Conservation (phyloP, 2,329 filamentous ascomycete genomes). For the Hawksworthiomyces lignivorus region DNA sequence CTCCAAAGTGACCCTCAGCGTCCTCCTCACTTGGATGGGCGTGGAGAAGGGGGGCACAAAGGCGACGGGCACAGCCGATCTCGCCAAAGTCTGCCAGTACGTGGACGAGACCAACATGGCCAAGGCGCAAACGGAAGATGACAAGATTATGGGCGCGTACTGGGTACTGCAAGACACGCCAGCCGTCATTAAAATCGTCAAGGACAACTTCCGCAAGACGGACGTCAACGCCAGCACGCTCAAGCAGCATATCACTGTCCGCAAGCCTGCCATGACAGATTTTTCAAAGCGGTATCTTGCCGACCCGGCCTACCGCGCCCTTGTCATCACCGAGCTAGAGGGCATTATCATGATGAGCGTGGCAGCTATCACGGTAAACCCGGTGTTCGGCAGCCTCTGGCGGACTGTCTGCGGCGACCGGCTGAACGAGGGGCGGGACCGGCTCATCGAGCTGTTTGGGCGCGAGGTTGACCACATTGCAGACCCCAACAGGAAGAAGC, state of each 20-base stretch:
- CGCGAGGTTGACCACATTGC: conserved; percentile 28
- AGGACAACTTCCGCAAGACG: conserved; percentile 8
- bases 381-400: conserved; percentile 44
- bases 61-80: not conserved
- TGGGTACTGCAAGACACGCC: conserved; percentile 5
- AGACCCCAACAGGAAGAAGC: conserved; percentile 24
- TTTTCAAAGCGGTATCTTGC: conserved; percentile 33
- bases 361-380: conserved; percentile 36
- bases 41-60: conserved; percentile 19
- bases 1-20: conserved; percentile 32
- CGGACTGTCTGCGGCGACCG: conserved; percentile 40
- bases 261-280: conserved; percentile 21
- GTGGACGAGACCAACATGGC: conserved; percentile 13
- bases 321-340: conserved; percentile 31
- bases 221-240: conserved; percentile 18
- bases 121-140: conserved; percentile 11
- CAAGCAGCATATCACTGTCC: conserved; percentile 16
- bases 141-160: conserved; percentile 7
- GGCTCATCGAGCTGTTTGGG: conserved; percentile 34
- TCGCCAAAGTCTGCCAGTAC: conserved; percentile 14
- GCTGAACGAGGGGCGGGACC: conserved; percentile 30
- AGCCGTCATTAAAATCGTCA: conserved; percentile 1
- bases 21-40: conserved; percentile 38
- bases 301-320: conserved; percentile 29
- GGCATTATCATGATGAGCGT: conserved; percentile 38